Conservation (phyloP, 1,284 basidiomycete genomes). For the Irpex rosettiformis region DNA sequence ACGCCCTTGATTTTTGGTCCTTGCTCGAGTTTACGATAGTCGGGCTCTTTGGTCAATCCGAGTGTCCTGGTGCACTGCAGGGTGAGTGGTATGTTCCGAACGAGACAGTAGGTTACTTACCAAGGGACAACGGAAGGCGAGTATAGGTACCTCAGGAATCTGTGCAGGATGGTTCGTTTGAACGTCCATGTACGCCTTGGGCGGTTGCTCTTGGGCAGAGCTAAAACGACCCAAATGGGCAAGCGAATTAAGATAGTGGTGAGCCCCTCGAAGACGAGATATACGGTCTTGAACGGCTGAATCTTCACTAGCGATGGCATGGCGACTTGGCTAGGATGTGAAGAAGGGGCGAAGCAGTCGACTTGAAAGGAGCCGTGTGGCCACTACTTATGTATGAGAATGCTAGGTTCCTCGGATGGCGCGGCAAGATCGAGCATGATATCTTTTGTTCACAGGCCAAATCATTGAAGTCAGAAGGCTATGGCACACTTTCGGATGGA, state of each 20-base stretch:
- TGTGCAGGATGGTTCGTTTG: background rate
- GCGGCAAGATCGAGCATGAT: background rate
- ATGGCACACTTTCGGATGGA: background rate
- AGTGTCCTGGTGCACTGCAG: background rate
- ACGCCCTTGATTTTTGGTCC: conserved; percentile 21
- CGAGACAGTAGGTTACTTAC: background rate
- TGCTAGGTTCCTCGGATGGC: background rate
- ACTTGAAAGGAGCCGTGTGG: background rate
- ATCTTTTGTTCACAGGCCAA: background rate
- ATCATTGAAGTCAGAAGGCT: background rate
- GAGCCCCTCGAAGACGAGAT: background rate
- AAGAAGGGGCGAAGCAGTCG: background rate
- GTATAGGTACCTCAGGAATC: background rate
- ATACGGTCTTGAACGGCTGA: background rate
- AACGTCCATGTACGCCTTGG: conserved; percentile 2
- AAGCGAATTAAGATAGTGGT: background rate
- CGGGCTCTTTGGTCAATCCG: background rate
- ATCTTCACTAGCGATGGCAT: background rate
- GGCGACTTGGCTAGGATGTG: too few species aligned
- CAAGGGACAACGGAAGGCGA: background rate
- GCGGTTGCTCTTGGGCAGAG: background rate
- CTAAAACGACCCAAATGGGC: background rate
- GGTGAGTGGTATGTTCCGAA: background rate
- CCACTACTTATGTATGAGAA: background rate
- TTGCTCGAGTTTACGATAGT: background rate